Conservation (phyloP, 768 basidiomycete species). For the Chalciporus chontae region DNA sequence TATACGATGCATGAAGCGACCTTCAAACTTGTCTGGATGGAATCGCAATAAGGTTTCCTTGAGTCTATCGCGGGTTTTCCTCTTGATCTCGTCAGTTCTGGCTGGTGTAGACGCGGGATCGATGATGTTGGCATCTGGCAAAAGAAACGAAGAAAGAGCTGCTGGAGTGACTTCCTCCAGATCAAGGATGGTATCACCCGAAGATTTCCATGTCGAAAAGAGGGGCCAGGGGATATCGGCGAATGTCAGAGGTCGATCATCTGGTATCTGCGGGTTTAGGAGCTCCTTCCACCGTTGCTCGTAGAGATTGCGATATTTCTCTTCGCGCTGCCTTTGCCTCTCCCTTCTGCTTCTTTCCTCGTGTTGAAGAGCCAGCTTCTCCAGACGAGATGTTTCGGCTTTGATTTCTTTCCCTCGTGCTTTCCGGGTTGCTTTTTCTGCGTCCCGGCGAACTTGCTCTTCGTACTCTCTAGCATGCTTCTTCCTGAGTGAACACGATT, state of each 20-base stretch:
- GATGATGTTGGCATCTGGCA: conserved; percentile 28
- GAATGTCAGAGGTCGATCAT: conserved; percentile 39
- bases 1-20: conserved; percentile 58
- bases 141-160: conserved; percentile 55
- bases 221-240: conserved; percentile 76
- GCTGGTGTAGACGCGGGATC: background rate
- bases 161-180: conserved; percentile 53
- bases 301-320: conserved; percentile 50
- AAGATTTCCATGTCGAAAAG: conserved; percentile 27
- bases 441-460: conserved; percentile 55
- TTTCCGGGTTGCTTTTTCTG: conserved; percentile 47
- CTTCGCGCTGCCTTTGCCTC: conserved; percentile 40
- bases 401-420: conserved; percentile 52
- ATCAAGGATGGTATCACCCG: conserved; percentile 15
- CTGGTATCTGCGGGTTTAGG: conserved; percentile 29
- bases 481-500: conserved; percentile 40
- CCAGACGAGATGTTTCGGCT: conserved; percentile 50
- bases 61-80: conserved; percentile 57
- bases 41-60: conserved; percentile 69
- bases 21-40: conserved; percentile 82
- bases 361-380: conserved; percentile 50
- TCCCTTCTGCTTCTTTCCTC: conserved; percentile 47
- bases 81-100: conserved; percentile 27
- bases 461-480: conserved; percentile 65
- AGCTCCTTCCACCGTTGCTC: conserved; percentile 56